A percentile compares a stretch with the other conserved stretches of the same genome.
phyloP scores from a whole-genome alignment of 1,284 basidiomycete genomes.

The Austropuccinia psidii region DNA sequence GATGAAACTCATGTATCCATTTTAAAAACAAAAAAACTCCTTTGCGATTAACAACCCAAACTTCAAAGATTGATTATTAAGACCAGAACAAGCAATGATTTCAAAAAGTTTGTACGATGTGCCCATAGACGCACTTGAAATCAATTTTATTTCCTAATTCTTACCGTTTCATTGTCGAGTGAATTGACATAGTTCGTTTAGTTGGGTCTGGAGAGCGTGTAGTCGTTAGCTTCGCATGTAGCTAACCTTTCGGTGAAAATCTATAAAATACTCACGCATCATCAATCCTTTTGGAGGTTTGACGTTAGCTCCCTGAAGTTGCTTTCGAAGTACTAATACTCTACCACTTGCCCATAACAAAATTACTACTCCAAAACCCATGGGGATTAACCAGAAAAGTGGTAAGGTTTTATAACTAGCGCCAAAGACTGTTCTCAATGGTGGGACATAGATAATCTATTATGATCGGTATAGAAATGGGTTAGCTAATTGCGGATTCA shows the following conservation, averaged over 20 bases:
- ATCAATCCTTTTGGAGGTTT: constrained; percentile 55
- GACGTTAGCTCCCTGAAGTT: constrained; percentile 55
- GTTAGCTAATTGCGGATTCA: not conserved
- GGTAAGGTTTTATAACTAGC: constrained; percentile 57
- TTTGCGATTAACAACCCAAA: no score
- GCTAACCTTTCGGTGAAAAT: not conserved
- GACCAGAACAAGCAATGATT: no score
- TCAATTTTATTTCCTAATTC: no score
- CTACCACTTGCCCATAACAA: constrained; percentile 58
- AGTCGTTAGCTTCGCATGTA: not conserved
- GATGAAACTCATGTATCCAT: no score
- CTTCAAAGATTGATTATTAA: no score
- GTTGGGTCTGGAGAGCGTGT: constrained; percentile 12
- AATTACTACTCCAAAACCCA: constrained; percentile 57
- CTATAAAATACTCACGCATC: constrained; percentile 30
- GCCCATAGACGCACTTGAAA: no score
- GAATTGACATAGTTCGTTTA: constrained; percentile 37
- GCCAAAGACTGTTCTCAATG: constrained; percentile 61
- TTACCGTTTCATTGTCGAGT: constrained; percentile 19
- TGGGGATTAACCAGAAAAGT: constrained; percentile 61
- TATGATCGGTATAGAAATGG: no score
- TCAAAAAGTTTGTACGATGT: no score
- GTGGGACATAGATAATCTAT: constrained; percentile 54
- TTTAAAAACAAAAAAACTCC: no score
- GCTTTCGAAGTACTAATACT: constrained; percentile 56